Conservation (phyloP, 1,284 basidiomycete genomes). For the Cystobasidium sp. region DNA sequence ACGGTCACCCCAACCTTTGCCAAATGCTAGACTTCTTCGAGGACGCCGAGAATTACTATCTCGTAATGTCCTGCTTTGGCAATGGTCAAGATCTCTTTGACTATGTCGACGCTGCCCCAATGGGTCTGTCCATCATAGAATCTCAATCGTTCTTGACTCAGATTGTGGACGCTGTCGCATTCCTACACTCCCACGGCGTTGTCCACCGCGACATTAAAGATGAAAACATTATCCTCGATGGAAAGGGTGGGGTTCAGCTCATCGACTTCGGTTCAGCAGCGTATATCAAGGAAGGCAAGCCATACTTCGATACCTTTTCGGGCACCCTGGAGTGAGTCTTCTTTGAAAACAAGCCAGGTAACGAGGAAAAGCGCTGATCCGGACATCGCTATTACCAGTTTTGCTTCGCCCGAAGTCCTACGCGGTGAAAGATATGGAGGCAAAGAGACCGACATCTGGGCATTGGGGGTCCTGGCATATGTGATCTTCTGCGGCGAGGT, state of each 20-base stretch:
- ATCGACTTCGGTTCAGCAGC: slow-evolving; percentile 68
- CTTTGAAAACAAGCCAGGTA: not conserved
- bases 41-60: slow-evolving; percentile 94
- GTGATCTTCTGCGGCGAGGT: slow-evolving; percentile 95
- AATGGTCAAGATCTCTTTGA: slow-evolving; percentile 83
- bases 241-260: slow-evolving; percentile 71
- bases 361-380: not conserved
- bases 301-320: slow-evolving; percentile 55
- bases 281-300: slow-evolving; percentile 54
- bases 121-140: slow-evolving; percentile 76
- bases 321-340: slow-evolving; percentile 54
- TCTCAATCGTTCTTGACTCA: slow-evolving; percentile 89
- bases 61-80: slow-evolving; percentile 65
- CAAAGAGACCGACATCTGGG: slow-evolving; percentile 98
- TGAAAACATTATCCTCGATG: slow-evolving; percentile 78
- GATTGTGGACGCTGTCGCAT: slow-evolving; percentile 87
- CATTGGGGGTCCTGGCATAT: slow-evolving; percentile 95
- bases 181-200: slow-evolving; percentile 88
- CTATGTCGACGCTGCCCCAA: slow-evolving; percentile 84
- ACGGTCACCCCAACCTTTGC: slow-evolving; percentile 90
- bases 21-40: slow-evolving; percentile 96
- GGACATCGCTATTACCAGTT: slow-evolving; percentile 58
- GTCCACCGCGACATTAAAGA: slow-evolving; percentile 99
- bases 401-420: slow-evolving; percentile 95
- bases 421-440: slow-evolving; percentile 92